A percentile compares a stretch with the other conserved stretches of the same genome.
These are phyloP conservation scores for Alternaria ventricosa DNA, from an alignment of 2,329 filamentous ascomycete species.

Conservation along the genomic window DNA sequence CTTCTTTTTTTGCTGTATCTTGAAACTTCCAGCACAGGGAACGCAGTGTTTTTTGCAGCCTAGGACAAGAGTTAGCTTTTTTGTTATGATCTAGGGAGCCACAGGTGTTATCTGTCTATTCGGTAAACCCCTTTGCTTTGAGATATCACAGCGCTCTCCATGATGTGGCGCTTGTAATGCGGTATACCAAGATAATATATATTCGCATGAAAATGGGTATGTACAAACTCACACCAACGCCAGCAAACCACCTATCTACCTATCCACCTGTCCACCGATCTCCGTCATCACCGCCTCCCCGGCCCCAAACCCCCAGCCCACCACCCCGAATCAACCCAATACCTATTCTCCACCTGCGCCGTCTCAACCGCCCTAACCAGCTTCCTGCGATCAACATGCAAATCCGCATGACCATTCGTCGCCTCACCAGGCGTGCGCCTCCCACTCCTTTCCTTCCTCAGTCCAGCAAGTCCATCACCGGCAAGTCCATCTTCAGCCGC, in stretches of 20 bases:
- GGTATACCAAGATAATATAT: background rate
- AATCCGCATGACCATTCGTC: conserved; percentile 48
- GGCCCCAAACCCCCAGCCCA: conserved; percentile 44
- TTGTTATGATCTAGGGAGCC: too few species aligned
- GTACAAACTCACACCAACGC: background rate
- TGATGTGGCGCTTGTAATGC: too few species aligned
- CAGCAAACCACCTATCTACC: background rate
- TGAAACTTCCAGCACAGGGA: too few species aligned
- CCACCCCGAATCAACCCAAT: conserved; percentile 45
- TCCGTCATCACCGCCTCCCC: background rate
- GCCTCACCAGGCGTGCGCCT: conserved; percentile 27
- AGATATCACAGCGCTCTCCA: too few species aligned
- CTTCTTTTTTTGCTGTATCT: background rate
- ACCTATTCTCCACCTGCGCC: conserved; percentile 35
- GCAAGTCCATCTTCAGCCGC: conserved; percentile 1
- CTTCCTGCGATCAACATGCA: conserved; percentile 47
- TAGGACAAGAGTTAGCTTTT: too few species aligned
- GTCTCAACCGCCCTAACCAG: conserved; percentile 37
- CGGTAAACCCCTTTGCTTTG: too few species aligned
- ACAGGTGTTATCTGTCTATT: too few species aligned
- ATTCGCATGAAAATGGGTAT: background rate
- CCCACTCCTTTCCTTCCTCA: conserved; percentile 10
- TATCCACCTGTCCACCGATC: background rate
- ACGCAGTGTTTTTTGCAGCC: too few species aligned
- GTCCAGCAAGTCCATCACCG: conserved; percentile 10